phyloP scores from a whole-genome alignment of 257 asterid genomes.

The Nicotiana knightiana region DNA sequence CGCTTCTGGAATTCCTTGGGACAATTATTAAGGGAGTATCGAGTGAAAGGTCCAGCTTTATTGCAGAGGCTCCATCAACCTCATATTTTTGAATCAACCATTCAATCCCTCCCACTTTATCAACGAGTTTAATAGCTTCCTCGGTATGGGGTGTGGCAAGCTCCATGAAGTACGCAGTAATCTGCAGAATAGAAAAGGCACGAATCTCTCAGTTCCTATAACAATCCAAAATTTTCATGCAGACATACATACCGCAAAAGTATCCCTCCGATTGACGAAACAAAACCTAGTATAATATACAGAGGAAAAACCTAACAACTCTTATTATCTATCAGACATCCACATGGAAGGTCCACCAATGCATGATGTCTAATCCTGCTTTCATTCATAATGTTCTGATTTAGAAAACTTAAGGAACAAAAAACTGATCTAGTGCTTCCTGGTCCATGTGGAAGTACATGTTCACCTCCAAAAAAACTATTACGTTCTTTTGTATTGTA shows the following conservation, averaged over 20 bases:
- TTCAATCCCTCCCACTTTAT: slow-evolving; percentile 98
- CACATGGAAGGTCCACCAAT: background rate
- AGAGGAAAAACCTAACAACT: background rate
- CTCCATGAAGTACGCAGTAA: slow-evolving; percentile 91
- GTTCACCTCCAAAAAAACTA: background rate
- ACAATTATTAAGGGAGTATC: slow-evolving; percentile 89
- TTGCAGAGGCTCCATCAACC: slow-evolving; percentile 95
- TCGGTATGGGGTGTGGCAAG: slow-evolving; percentile 96
- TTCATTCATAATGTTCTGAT: background rate
- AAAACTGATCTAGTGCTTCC: background rate
- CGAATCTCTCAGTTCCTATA: slow-evolving; percentile 1
- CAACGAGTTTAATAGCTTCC: slow-evolving; percentile 92
- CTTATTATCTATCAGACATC: background rate
- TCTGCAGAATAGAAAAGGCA: slow-evolving; percentile 38
- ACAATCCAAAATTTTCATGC: background rate
- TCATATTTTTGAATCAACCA: slow-evolving; percentile 96
- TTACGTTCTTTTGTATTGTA: background rate
- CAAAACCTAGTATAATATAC: background rate
- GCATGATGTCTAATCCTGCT: background rate
- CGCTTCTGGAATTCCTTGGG: slow-evolving; percentile 85
- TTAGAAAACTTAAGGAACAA: background rate
- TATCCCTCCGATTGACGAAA: background rate
- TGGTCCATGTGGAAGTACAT: background rate
- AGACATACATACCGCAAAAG: background rate
- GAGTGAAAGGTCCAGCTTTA: slow-evolving; percentile 88